Evolutionary conservation across 306 rosid species (phyloP), one percentile per base, ranked within the genome.

Genomic region (Sphenostylis stenocarpa): DNA sequence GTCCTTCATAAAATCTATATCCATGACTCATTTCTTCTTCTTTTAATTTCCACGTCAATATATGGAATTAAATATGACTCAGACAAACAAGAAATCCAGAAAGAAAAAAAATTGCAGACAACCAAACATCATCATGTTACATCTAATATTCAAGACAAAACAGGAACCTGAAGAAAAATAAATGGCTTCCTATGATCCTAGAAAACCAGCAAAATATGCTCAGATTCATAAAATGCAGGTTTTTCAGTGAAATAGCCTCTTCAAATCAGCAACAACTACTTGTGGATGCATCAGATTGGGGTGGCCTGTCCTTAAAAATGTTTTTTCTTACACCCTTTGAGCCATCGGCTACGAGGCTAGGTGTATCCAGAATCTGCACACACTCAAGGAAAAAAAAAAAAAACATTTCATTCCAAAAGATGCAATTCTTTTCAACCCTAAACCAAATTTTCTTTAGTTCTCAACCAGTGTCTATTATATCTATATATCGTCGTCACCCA

Each of bases 321-420:
- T 92, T 92, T 87, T 85, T 92, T 72, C 84, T 92, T 55, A 85
- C 63, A 45, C 97, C 97, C 78, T 86, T 89, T 48, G 97, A 87
- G 48, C 96, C 99, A 81, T 92, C 97, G 3, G 93, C 96, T 78
- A 95, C 34, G 58, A 95, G 97, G 82, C 92, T 92, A 6, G 99
- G 99, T 51, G 97, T 92, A 80, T 95, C 99, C 85, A 92, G 75
- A 89, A 92, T 87, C 99, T 92, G 97, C 85, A 65, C 10, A 62
- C 51, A 62, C 74, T 66, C 48, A 77, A 67, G 62, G 49, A 19
- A 17, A 78, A 44, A 67, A 56, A 1, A 26, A 53, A 15, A 65
- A 3, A 44, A 23, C 72, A 33, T 79, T 34, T 7, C 38, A 66
- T 51, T 36, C 43, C 21, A 67, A 47, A 26, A 45, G 4, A 45